phyloP scores from a whole-genome alignment of 768 basidiomycete species.

The Tephrocybe sp. region DNA sequence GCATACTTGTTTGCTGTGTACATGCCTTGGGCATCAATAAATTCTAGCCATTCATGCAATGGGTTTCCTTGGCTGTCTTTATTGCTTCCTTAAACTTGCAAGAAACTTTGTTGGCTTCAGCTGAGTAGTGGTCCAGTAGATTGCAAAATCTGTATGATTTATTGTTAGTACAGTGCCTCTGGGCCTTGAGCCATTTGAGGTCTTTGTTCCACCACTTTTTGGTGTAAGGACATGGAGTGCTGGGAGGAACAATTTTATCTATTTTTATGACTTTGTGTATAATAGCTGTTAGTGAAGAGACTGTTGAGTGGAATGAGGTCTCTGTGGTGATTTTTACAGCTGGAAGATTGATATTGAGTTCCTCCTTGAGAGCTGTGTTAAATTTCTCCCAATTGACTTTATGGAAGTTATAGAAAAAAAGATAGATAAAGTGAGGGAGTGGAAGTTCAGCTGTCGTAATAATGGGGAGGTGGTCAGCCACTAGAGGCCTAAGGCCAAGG shows the following conservation, averaged over 20 bases:
- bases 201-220: constrained; percentile 19
- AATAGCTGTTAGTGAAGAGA: background rate
- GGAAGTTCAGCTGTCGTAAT: background rate
- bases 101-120: background rate
- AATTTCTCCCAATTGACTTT: background rate
- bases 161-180: background rate
- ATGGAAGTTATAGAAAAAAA: background rate
- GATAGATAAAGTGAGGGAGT: too few relatives aligned
- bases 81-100: background rate
- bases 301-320: too few relatives aligned
- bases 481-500: background rate
- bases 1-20: constrained; percentile 5
- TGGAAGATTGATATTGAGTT: background rate
- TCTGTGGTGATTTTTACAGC: background rate
- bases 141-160: background rate
- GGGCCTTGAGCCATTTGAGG: background rate
- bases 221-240: background rate
- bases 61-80: background rate
- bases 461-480: background rate
- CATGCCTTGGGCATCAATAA: background rate
- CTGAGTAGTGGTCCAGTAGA: background rate
- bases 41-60: constrained; percentile 11
- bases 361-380: background rate
- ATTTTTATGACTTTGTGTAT: background rate
- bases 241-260: background rate